These are phyloP conservation scores for Phlyctochytrium planicorne DNA, from an alignment of 192 early-diverging fungal species.

Conservation along the genomic window DNA sequence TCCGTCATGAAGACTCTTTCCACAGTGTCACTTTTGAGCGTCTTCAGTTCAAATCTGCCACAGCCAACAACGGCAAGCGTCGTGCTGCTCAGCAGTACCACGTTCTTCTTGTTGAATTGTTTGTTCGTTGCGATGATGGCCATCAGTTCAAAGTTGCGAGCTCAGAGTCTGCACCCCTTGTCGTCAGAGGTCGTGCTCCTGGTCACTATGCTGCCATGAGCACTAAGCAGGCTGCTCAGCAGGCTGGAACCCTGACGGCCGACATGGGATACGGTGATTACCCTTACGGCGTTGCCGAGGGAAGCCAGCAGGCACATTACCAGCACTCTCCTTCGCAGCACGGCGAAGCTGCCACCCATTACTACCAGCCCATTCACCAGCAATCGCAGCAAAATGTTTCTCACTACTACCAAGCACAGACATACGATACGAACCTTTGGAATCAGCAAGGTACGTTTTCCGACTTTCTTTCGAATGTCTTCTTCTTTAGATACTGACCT, in stretches of 20 bases:
- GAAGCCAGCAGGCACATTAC: not conserved
- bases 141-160: constrained; percentile 60
- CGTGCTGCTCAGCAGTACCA: constrained; percentile 95
- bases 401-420: constrained; percentile 2
- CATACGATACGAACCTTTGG: not conserved
- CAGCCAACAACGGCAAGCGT: constrained; percentile 92
- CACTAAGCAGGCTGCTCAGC: not conserved
- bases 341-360: not conserved
- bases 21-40: constrained; percentile 81
- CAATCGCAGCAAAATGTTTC: not conserved
- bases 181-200: constrained; percentile 90
- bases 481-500: no score
- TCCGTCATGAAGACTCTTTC: constrained; percentile 19
- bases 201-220: constrained; percentile 69
- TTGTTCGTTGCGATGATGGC: constrained; percentile 67
- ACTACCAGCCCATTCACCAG: constrained; percentile 1
- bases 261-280: not conserved
- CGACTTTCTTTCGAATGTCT: no score
- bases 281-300: not conserved
- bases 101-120: constrained; percentile 76
- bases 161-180: constrained; percentile 74
- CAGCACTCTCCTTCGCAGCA: not conserved
- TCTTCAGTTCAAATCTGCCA: constrained; percentile 96
- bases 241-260: not conserved
- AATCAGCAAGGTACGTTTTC: no score